Evolutionary conservation across 257 asterid species (phyloP), one percentile per base, ranked within the genome.

Genomic region (Capsicum pubescens): DNA sequence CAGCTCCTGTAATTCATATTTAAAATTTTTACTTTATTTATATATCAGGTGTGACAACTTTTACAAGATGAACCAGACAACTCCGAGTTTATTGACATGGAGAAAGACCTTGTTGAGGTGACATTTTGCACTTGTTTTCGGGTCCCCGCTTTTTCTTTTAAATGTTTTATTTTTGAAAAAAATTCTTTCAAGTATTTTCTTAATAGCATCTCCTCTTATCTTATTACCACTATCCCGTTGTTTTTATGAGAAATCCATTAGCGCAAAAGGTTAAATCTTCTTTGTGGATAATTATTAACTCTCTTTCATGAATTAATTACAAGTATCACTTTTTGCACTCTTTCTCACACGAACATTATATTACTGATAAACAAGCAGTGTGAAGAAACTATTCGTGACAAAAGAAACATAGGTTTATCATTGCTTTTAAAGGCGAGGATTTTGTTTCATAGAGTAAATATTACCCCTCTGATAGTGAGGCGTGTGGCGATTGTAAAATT

Each of bases 61-160:
- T 26, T 26, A 26, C 32, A 26, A 26, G 32, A 26, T 26, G 32
- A 26, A 26, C 32, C 32, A 26, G 32, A 26, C 32, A 26, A 26
- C 32, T 26, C 32, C 32, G 32, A 26, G 32, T 26, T 1, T 84
- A 67, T 91, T 89, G 99, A 97, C 90, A 93, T 97, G 98, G 97
- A 95, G 91, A 97, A 92, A 91, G 99, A 95, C 91, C 99, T 97
- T 63, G 89, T 54, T 36, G 99, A 97, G 99, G 99, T 95, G 92
- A 90, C 86, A 85, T 83, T 77, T 54, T 82, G 60, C 46, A 80
- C 61, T 56, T 32, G 17, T 72, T 76, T 35, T 26, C 44, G 17
- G 59, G 80, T 39, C 36, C 82, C 56, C n/a, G 10, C 55, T 55
- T 26, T n/a, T 64, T 26, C 46, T 66, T 19, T 64, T 66, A 48